A percentile compares a stretch with the other conserved stretches of the same genome.
These are phyloP conservation scores for Lecanicillium sp. DNA, from an alignment of 2,329 filamentous ascomycete species.

Conservation along the genomic window DNA sequence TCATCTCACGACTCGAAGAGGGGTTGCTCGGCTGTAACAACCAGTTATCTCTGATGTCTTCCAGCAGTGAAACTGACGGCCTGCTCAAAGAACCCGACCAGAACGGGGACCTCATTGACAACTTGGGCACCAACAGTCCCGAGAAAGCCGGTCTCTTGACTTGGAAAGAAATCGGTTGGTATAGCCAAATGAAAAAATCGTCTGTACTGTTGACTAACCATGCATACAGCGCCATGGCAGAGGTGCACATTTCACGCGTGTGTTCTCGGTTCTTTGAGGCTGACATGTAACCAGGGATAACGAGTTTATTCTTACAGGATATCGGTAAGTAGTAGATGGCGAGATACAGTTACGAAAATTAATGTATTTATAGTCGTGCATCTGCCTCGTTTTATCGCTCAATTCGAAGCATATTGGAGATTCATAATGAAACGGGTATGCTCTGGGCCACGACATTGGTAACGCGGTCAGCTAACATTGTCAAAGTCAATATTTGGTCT, in stretches of 20 bases:
- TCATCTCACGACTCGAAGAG: background rate
- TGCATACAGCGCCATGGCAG: constrained; percentile 17
- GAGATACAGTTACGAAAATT: background rate
- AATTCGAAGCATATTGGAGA: constrained; percentile 15
- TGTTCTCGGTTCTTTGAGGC: background rate
- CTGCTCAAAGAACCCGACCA: background rate
- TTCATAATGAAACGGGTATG: constrained; percentile 20
- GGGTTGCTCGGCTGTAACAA: background rate
- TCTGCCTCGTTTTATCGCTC: constrained; percentile 17
- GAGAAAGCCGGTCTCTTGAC: constrained; percentile 6
- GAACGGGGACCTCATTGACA: background rate
- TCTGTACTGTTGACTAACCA: background rate
- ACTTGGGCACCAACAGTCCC: background rate
- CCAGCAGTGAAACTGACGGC: background rate
- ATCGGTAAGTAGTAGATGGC: constrained; percentile 14
- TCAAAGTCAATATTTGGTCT: constrained; percentile 25
- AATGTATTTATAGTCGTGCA: constrained; percentile 7
- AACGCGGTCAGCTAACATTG: background rate
- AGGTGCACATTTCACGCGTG: constrained; percentile 2
- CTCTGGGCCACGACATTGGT: background rate
- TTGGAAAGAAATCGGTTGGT: constrained; percentile 15
- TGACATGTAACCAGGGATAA: constrained; percentile 15
- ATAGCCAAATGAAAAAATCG: background rate
- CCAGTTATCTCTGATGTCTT: background rate
- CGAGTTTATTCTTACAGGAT: constrained; percentile 18